A percentile compares a stretch with the other conserved stretches of the same genome.
phyloP scores from a whole-genome alignment of 257 asterid species.

The Handroanthus guayacan region DNA sequence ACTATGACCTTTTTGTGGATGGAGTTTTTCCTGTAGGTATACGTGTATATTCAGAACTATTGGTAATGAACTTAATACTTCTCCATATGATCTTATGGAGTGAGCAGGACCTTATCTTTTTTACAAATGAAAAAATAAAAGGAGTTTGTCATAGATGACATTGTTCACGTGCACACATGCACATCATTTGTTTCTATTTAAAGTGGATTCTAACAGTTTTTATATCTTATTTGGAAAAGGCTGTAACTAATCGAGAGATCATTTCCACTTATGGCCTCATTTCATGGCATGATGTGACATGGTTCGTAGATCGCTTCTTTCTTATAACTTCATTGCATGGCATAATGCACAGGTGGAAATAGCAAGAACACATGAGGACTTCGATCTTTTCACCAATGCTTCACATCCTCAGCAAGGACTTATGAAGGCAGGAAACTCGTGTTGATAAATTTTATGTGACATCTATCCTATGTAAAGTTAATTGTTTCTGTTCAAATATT shows the following conservation, averaged over 20 bases:
- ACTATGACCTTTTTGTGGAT: neutral
- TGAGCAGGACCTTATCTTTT: neutral
- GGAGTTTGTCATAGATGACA: constrained; percentile 17
- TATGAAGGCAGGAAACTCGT: constrained; percentile 66
- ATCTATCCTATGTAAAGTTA: constrained; percentile 23
- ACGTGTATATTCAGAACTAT: neutral
- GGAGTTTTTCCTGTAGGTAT: neutral
- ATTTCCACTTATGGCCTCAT: constrained; percentile 10
- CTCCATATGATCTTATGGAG: neutral
- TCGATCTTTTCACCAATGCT: constrained; percentile 70
- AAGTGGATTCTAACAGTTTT: no score
- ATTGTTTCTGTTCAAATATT: constrained; percentile 34
- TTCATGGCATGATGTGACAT: constrained; percentile 27
- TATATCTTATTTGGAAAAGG: constrained; percentile 4
- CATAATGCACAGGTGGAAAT: constrained; percentile 74
- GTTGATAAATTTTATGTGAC: constrained; percentile 33
- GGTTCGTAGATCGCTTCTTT: constrained; percentile 30
- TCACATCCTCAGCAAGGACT: constrained; percentile 89
- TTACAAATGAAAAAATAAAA: neutral
- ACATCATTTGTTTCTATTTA: neutral
- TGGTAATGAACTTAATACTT: neutral
- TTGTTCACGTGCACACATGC: neutral
- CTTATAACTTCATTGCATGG: constrained; percentile 25
- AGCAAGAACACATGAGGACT: constrained; percentile 61
- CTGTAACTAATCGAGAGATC: neutral